phyloP scores from a whole-genome alignment of 345 rosid genomes.

The Ailanthus altissimus region DNA sequence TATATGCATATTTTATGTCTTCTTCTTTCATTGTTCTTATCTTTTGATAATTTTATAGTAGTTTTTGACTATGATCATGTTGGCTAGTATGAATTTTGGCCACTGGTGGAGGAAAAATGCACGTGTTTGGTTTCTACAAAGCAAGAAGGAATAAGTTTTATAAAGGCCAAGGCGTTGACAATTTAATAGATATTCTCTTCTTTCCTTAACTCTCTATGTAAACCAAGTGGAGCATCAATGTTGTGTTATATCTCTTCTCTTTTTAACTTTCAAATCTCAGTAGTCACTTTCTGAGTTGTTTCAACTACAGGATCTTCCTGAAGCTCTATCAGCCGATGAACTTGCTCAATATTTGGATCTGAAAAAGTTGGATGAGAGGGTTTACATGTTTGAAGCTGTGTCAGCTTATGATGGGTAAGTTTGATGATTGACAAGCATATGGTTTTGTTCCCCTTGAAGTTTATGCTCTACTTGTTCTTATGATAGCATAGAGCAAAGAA shows the following conservation, averaged over 20 bases:
- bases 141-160: too few relatives aligned
- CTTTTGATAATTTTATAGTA: too few relatives aligned
- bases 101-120: too few relatives aligned
- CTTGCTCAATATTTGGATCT: constrained; percentile 82
- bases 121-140: too few relatives aligned
- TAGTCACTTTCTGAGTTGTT: constrained; percentile 8
- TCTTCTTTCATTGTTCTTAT: too few relatives aligned
- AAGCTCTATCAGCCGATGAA: constrained; percentile 86
- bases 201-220: background rate
- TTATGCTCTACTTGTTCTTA: background rate
- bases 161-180: background rate
- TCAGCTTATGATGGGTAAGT: constrained; percentile 92
- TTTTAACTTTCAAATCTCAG: background rate
- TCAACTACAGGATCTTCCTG: constrained; percentile 75
- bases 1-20: too few relatives aligned
- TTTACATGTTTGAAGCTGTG: constrained; percentile 90
- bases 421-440: background rate
- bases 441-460: background rate
- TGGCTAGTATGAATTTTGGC: too few relatives aligned
- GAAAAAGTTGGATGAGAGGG: constrained; percentile 91
- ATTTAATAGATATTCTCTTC: background rate
- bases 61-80: too few relatives aligned
- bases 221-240: background rate
- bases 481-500: background rate
- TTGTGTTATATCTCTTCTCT: background rate